Evolutionary conservation across 2,329 filamentous ascomycete species (phyloP).

Genomic region (Pochonia chlamydosporia): DNA sequence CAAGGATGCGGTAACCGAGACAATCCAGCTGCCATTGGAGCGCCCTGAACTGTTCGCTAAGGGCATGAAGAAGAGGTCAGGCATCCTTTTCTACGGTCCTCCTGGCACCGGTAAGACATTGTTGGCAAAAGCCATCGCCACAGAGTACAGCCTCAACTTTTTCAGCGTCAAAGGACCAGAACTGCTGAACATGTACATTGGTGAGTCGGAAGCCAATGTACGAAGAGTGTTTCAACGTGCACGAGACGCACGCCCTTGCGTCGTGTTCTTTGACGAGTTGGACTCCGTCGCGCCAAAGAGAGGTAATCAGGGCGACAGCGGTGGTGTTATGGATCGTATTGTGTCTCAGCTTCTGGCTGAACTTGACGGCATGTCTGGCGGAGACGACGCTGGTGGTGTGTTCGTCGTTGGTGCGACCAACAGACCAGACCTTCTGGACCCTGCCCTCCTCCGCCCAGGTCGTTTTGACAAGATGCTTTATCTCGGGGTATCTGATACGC

Average conservation of each 20-base stretch:
- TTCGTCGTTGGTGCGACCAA: constrained; percentile 98
- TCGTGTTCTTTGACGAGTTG: constrained; percentile 90
- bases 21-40: constrained; percentile 87
- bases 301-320: constrained; percentile 94
- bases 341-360: constrained; percentile 93
- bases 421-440: constrained; percentile 85
- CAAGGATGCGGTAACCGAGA: constrained; percentile 95
- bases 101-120: constrained; percentile 89
- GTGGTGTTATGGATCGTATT: constrained; percentile 97
- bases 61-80: constrained; percentile 96
- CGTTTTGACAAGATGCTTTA: constrained; percentile 99
- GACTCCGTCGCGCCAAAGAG: constrained; percentile 93
- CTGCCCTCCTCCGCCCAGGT: constrained; percentile 80
- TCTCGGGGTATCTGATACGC: constrained; percentile 90
- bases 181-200: constrained; percentile 93
- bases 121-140: constrained; percentile 89
- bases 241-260: constrained; percentile 77
- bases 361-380: constrained; percentile 94
- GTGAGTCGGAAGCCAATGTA: constrained; percentile 89
- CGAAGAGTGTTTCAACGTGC: constrained; percentile 83
- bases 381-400: constrained; percentile 78
- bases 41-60: constrained; percentile 91
- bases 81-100: constrained; percentile 87
- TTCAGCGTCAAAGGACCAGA: constrained; percentile 92
- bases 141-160: constrained; percentile 90